A percentile compares a stretch with the other conserved stretches of the same genome.
Conservation (phyloP, 140 eudicot genomes). For the Oenanthe javanica region DNA sequence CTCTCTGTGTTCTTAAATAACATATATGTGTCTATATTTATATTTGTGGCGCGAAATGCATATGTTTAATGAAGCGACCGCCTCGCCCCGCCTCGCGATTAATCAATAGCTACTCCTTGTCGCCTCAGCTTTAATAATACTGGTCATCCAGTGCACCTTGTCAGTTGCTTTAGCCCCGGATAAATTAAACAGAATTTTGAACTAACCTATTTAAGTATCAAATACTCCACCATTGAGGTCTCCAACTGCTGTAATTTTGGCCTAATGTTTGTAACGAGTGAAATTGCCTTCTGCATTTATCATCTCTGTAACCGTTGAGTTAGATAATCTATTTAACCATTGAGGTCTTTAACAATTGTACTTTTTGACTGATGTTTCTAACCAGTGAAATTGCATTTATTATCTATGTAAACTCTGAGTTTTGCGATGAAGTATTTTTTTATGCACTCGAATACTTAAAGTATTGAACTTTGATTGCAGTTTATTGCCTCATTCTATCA, state of each 20-base stretch:
- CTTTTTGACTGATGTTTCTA: background rate
- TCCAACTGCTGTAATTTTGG: background rate
- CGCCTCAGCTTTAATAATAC: too few species aligned
- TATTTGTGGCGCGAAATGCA: too few species aligned
- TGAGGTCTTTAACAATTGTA: background rate
- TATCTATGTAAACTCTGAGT: background rate
- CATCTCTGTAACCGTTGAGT: background rate
- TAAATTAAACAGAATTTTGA: background rate
- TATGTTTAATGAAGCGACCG: too few species aligned
- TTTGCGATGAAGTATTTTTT: background rate
- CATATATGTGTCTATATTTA: too few species aligned
- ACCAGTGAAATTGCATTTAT: background rate
- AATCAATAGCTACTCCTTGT: too few species aligned
- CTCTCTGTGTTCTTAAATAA: too few species aligned
- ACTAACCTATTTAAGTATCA: background rate
- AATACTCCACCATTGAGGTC: background rate
- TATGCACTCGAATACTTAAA: slow-evolving; percentile 4
- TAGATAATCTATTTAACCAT: background rate
- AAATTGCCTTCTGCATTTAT: background rate
- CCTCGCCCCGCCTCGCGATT: too few species aligned
- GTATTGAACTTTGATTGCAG: slow-evolving; percentile 34
- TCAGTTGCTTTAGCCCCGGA: background rate
- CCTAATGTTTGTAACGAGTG: background rate
- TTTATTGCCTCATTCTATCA: slow-evolving; percentile 94
- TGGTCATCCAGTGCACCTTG: background rate